These are phyloP conservation scores for Aspergillus ibericus DNA, from an alignment of 2,329 filamentous ascomycete genomes.

Conservation along the genomic window DNA sequence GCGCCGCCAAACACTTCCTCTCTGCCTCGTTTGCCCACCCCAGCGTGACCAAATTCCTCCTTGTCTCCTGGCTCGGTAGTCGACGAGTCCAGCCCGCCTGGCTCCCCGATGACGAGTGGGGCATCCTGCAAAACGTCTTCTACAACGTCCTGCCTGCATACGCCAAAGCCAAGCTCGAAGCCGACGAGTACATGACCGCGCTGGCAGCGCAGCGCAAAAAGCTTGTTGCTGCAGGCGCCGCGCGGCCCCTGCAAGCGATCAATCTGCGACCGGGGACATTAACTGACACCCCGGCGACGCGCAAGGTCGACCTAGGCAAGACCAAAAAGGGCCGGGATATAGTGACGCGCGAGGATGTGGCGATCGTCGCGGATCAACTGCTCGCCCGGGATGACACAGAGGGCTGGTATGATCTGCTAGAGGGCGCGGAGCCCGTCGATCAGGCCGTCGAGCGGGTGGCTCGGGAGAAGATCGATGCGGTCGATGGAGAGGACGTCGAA, in stretches of 20 bases:
- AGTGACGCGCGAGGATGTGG: conserved; percentile 53
- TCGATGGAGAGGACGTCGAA: conserved; percentile 54
- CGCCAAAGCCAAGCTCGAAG: conserved; percentile 55
- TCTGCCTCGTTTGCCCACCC: conserved; percentile 47
- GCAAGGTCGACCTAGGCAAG: conserved; percentile 52
- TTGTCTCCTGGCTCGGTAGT: conserved; percentile 55
- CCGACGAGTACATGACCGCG: conserved; percentile 56
- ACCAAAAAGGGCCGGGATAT: conserved; percentile 43
- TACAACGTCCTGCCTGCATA: conserved; percentile 53
- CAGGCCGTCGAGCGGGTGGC: conserved; percentile 49
- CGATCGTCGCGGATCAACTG: conserved; percentile 50
- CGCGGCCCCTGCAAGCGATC: conserved; percentile 48
- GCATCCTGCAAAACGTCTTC: conserved; percentile 47
- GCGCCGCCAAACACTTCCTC: conserved; percentile 57
- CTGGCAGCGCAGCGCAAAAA: conserved; percentile 38
- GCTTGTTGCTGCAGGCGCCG: conserved; percentile 10
- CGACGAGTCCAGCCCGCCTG: conserved; percentile 50
- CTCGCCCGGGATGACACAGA: conserved; percentile 50
- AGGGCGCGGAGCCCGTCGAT: conserved; percentile 50
- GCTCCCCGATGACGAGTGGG: conserved; percentile 53
- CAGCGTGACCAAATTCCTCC: conserved; percentile 54
- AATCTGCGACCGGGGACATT: conserved; percentile 53
- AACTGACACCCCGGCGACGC: conserved; percentile 49
- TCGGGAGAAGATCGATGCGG: conserved; percentile 47
- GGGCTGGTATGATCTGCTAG: conserved; percentile 57